Percentiles rank a stretch among this genome's conserved stretches.
Conservation (phyloP, 176 grass and related monocot genomes). For the Musa acuminata region DNA sequence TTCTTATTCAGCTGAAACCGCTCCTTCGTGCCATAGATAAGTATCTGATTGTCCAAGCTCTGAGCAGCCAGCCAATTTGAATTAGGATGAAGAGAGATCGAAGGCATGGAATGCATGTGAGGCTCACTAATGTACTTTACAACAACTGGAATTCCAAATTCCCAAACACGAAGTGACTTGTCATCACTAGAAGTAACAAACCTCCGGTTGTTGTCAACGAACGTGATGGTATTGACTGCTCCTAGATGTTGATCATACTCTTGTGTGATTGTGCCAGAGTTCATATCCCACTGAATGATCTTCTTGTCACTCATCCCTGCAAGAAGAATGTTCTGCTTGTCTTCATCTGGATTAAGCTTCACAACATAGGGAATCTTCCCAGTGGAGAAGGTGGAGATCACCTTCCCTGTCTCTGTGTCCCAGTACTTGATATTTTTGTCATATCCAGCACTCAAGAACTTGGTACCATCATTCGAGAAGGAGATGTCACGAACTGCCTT, state of each 20-base stretch:
- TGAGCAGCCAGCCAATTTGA: slow-evolving; percentile 93
- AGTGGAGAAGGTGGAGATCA: slow-evolving; percentile 94
- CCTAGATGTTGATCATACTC: slow-evolving; percentile 96
- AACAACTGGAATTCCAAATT: slow-evolving; percentile 94
- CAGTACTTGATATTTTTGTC: slow-evolving; percentile 97
- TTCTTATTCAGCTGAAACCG: slow-evolving; percentile 99
- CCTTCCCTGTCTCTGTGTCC: slow-evolving; percentile 96
- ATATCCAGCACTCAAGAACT: slow-evolving; percentile 94
- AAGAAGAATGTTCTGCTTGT: slow-evolving; percentile 95
- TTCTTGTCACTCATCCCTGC: slow-evolving; percentile 99
- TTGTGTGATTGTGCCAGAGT: slow-evolving; percentile 85
- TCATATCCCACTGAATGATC: slow-evolving; percentile 98
- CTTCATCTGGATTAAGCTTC: slow-evolving; percentile 92
- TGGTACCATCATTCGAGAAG: slow-evolving; percentile 80
- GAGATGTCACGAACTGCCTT: slow-evolving; percentile 94
- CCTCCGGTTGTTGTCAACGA: slow-evolving; percentile 95
- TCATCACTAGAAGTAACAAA: slow-evolving; percentile 98
- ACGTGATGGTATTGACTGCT: slow-evolving; percentile 95
- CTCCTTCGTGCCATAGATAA: slow-evolving; percentile 98
- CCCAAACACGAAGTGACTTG: slow-evolving; percentile 92
- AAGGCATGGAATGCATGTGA: slow-evolving; percentile 98
- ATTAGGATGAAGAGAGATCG: slow-evolving; percentile 80
- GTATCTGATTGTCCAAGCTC: slow-evolving; percentile 98
- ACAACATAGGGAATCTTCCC: slow-evolving; percentile 92
- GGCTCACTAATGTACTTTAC: slow-evolving; percentile 99